Base-by-base conservation (phyloP, 2,329 filamentous ascomycete species). In the Penicillium glabrum region DNA sequence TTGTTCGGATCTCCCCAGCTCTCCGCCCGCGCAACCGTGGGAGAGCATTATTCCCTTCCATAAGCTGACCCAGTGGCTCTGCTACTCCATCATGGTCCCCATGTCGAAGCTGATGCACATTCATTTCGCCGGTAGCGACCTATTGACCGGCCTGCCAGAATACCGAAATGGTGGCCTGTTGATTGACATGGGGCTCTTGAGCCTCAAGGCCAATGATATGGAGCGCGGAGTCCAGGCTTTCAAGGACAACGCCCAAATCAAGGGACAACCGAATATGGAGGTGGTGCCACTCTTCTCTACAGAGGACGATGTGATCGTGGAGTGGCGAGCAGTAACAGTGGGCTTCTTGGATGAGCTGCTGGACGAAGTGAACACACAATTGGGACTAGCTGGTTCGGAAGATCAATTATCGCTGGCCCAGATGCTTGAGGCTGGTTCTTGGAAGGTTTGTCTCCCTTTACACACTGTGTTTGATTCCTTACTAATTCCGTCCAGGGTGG, bases 51-150 rank as follows among this genome's bases (percentile, higher is more conserved):
- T 93, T 11, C 92, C 92, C 0, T 96, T 96, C 79, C 93, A 97
- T 80, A 96, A 96, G 77, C 83, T 96, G 35, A 96, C 92, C 0
- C 92, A 96, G 74, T 97, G 93, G 93, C 87, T 97, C 54, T 91
- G 89, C 49, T 96, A 96, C 76, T 96, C 91, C 2, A 83, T 97
- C 54, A 96, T 96, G 90, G 88, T 92, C 24, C 92, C 92, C 0
- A 96, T 96, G 88, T 85, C 88, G 54, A 89, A 86, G 62, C 75
- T 96, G 23, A 86, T 96, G 66, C 85, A 89, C 56, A 87, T 96
- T 57, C 86, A 91, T 63, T 95, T 95, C 72, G 86, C 89, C 3
- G 91, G 91, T 44, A 85, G 86, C 1, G 90, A 96, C 59, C 82
- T 96, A 7, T 82, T 96, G 62, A 97, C 93, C 0, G 93, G 91